Conservation (phyloP, 2,329 filamentous ascomycete species). For the Tolypocladium ovalisporum region DNA sequence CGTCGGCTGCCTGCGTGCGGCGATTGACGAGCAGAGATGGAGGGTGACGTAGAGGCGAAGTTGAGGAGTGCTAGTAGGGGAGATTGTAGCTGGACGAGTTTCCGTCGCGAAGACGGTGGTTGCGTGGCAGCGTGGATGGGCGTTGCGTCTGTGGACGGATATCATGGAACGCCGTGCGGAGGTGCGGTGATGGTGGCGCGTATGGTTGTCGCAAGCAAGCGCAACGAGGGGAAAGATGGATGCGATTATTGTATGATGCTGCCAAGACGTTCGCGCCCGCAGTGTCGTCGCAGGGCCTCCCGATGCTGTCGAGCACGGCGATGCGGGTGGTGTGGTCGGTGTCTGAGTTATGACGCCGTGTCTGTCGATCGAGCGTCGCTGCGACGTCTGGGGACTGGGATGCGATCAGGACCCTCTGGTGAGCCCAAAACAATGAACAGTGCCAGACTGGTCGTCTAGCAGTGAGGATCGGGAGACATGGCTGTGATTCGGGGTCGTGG, state of each 20-base stretch:
- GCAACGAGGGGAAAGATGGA: not conserved
- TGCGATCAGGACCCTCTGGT: constrained; percentile 7
- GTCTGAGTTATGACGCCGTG: not conserved
- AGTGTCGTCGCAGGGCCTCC: not conserved
- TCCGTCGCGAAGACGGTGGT: not conserved
- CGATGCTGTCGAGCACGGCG: not conserved
- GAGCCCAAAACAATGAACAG: constrained; percentile 8
- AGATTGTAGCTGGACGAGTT: not conserved
- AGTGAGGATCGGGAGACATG: constrained; percentile 10
- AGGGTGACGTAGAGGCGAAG: not conserved
- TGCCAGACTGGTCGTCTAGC: constrained; percentile 14
- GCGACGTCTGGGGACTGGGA: constrained; percentile 5
- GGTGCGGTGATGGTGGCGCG: not conserved
- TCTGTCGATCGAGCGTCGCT: not conserved
- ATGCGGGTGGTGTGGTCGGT: not conserved
- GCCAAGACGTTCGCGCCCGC: not conserved
- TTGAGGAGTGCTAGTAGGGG: not conserved
- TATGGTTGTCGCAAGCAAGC: not conserved
- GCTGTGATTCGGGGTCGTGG: constrained; percentile 3
- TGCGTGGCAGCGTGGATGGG: not conserved
- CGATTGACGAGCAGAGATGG: not conserved
- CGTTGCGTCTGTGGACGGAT: not conserved
- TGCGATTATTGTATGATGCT: not conserved
- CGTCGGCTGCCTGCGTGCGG: constrained; percentile 7
- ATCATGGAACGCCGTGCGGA: not conserved